Conservation (phyloP, 2,329 filamentous ascomycete genomes). For the Microascus cirrosus region DNA sequence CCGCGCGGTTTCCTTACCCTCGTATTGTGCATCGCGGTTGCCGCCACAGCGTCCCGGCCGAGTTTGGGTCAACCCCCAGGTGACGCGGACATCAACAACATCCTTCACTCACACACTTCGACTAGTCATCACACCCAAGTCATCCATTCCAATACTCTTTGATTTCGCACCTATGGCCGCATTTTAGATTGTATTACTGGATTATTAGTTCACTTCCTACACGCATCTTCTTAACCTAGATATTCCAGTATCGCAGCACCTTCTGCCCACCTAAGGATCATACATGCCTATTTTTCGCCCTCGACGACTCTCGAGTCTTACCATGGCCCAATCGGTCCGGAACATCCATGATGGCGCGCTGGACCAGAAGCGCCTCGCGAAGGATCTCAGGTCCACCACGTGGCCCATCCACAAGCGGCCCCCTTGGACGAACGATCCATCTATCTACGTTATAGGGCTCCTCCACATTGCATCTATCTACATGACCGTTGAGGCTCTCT, state of each 20-base stretch:
- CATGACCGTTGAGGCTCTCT: constrained; percentile 55
- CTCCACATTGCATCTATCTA: constrained; percentile 62
- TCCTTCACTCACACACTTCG: too few relatives aligned
- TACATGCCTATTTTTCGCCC: neutral
- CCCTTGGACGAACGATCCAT: constrained; percentile 45
- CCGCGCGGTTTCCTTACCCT: too few relatives aligned
- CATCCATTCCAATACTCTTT: too few relatives aligned
- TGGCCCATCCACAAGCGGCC: constrained; percentile 47
- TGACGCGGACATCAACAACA: too few relatives aligned
- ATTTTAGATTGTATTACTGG: too few relatives aligned
- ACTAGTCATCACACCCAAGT: too few relatives aligned
- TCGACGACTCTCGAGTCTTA: neutral
- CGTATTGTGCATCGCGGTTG: too few relatives aligned
- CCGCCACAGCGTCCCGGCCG: too few relatives aligned
- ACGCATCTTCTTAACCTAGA: neutral
- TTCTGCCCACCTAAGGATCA: neutral
- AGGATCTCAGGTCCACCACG: constrained; percentile 39
- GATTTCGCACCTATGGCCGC: too few relatives aligned
- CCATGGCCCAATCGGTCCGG: neutral
- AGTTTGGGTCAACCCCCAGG: too few relatives aligned
- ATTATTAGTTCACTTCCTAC: too few relatives aligned
- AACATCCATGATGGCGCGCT: neutral
- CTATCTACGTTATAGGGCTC: constrained; percentile 54
- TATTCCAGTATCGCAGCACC: neutral
- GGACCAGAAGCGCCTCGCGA: constrained; percentile 22